Evolutionary conservation across 352 stramenopile species (phyloP), one percentile per base, ranked within the genome.

Genomic region (Phytophthora citrophthora): DNA sequence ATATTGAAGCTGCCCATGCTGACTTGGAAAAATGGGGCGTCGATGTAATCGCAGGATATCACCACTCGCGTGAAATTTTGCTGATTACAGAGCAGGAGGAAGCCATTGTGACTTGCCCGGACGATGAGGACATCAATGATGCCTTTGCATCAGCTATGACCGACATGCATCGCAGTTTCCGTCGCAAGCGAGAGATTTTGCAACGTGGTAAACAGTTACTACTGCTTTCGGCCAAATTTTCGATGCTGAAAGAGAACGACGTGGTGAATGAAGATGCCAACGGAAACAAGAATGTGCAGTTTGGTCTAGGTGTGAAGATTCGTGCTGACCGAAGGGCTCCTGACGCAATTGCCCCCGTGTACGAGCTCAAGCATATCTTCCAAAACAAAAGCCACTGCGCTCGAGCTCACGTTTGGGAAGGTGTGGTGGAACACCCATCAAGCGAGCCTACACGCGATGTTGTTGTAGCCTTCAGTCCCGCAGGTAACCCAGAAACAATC

Each of bases 281-380:
- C 3, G 87, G 87, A 47, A 94, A 94, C 77, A 95, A 93, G 69
- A 94, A 94, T 56, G 83, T 94, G 38, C 83, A 88, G 66, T 95
- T 94, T 52, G 86, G 87, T 29, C 70, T 74, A 12, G 87, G 87
- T 32, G 81, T 95, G 29, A 87, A 87, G 54, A 94, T 94, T 48
- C 77, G 83, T 45, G 81, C 80, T 11, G 85, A 94, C 60, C 77
- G 83, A 0, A 76, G 81, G 16, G 71, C 70, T 16, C 50, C 64
- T 18, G 73, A 70, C 45, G 67, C 69, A n/a, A 69, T 76, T 23
- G 69, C 77, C 2, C 77, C 86, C 1, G 73, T 93, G 12, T 95
- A 95, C 47, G 86, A 94, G 53, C 81, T 95, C 23, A 91, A 93
- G 59, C 72, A 87, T 31, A 94, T 95, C 61, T 92, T 92, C 60